phyloP scores from a whole-genome alignment of 2,329 filamentous ascomycete species.

The Pyrenophora teres region DNA sequence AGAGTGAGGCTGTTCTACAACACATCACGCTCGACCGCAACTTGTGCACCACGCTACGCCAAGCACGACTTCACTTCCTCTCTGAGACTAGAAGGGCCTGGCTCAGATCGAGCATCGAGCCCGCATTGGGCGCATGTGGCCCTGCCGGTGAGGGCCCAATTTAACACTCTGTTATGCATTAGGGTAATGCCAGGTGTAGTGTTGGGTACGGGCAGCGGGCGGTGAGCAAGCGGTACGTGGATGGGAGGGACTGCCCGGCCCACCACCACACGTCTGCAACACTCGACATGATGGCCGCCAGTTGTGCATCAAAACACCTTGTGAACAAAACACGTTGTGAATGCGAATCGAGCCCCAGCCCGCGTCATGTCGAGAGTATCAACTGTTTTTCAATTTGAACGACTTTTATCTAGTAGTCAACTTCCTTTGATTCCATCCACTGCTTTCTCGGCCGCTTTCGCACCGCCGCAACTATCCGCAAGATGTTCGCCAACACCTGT shows the following conservation, averaged over 20 bases:
- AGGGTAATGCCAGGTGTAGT: slow-evolving; percentile 13
- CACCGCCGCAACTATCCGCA: slow-evolving; percentile 14
- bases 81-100: slow-evolving; percentile 17
- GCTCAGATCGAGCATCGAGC: slow-evolving; percentile 17
- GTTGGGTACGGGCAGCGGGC: slow-evolving; percentile 18
- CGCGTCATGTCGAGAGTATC: slow-evolving; percentile 18
- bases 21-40: slow-evolving; percentile 22
- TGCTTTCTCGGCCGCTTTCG: not conserved
- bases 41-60: slow-evolving; percentile 20
- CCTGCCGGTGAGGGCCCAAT: slow-evolving; percentile 29
- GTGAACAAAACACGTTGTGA: no score
- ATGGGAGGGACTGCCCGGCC: slow-evolving; percentile 18
- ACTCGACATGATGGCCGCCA: not conserved
- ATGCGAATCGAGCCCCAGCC: no score
- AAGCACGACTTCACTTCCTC: slow-evolving; percentile 16
- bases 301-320: not conserved
- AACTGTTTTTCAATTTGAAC: slow-evolving; percentile 41
- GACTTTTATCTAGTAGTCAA: slow-evolving; percentile 35
- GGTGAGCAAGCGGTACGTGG: slow-evolving; percentile 20
- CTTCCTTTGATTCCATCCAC: slow-evolving; percentile 17
- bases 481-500: slow-evolving; percentile 12
- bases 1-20: slow-evolving; percentile 22
- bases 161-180: slow-evolving; percentile 24
- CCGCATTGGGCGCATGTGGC: slow-evolving; percentile 20
- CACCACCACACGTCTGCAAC: slow-evolving; percentile 2